Conservation (phyloP, 768 basidiomycete species). For the Lactarius quietus region DNA sequence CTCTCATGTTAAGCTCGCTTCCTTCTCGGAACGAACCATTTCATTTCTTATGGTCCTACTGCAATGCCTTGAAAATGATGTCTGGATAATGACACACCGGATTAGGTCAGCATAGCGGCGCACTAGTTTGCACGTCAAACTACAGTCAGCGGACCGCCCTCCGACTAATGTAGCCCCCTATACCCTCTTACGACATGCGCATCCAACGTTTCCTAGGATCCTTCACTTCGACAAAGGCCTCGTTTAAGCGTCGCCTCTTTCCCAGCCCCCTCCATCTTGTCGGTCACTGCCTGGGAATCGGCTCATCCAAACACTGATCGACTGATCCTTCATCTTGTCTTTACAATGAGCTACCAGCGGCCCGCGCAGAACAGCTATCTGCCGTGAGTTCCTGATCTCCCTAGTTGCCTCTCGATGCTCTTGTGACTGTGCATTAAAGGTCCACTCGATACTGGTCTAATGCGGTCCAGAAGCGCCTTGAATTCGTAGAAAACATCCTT, state of each 20-base stretch:
- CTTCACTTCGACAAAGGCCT: not conserved
- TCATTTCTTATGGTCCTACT: not conserved
- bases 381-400: conserved; percentile 11
- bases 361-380: not conserved
- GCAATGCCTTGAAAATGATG: too few species aligned
- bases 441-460: conserved; percentile 20
- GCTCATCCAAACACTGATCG: not conserved
- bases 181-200: not conserved
- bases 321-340: not conserved
- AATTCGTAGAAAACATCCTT: conserved; percentile 11
- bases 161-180: not conserved
- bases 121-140: too few species aligned
- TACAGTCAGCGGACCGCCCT: not conserved
- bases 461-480: conserved; percentile 15
- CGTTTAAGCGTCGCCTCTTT: not conserved
- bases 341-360: conserved; percentile 4
- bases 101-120: not conserved
- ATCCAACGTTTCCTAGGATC: not conserved
- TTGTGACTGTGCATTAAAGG: not conserved
- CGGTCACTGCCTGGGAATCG: not conserved
- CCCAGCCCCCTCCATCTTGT: not conserved
- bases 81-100: not conserved
- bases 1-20: not conserved
- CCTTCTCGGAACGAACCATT: not conserved
- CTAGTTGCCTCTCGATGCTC: not conserved